Base-by-base conservation (phyloP, 2,329 filamentous ascomycete genomes). In the Grosmannia huntii region DNA sequence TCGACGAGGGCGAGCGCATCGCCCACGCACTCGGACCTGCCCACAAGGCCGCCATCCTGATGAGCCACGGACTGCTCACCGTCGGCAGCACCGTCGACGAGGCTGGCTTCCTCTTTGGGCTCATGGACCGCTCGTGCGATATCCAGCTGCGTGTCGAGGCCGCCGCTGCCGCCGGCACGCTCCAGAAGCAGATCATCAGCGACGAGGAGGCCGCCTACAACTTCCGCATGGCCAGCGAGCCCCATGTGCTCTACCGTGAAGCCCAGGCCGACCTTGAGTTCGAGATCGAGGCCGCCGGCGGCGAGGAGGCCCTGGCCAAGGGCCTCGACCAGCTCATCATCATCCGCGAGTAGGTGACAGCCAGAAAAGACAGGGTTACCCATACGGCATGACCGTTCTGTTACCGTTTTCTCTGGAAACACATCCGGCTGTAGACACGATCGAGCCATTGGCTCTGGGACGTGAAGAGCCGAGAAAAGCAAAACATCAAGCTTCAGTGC, bases 1-100 rank as follows among this genome's bases (percentile, higher is more conserved):
- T 81, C 73, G 67, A 87, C 58, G 86, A 90, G 67, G 85, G 85
- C 1, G 71, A 77, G 63, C 74, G 78, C 49, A 82, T 90, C 61
- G 85, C 85, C 2, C 72, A 72, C 12, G 79, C 84, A 0, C 72
- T 90, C 1, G 85, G 85, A 0, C 59, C 64, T 28, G 68, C 73
- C 0, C 79, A 80, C 63, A 86, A 78, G 67, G 85, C 77, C 1
- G 76, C 82, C 62, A 83, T 89, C 53, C 71, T 89, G 55, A 75
- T 84, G 62, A 90, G 89, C 67, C 86, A 90, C 69, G 87, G 87
- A 0, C 71, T 90, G 41, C 69, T 90, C 55, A 87, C 84, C 0
- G 85, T 88, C 0, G 87, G 87, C 4, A 65, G 69, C 7, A 90
- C 86, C 0, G 86, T 90, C 2, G 86, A 90, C 66, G 86, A 90